Base-by-base conservation (phyloP, 1,284 basidiomycete species). In the Ceraceosorus bombacis region DNA sequence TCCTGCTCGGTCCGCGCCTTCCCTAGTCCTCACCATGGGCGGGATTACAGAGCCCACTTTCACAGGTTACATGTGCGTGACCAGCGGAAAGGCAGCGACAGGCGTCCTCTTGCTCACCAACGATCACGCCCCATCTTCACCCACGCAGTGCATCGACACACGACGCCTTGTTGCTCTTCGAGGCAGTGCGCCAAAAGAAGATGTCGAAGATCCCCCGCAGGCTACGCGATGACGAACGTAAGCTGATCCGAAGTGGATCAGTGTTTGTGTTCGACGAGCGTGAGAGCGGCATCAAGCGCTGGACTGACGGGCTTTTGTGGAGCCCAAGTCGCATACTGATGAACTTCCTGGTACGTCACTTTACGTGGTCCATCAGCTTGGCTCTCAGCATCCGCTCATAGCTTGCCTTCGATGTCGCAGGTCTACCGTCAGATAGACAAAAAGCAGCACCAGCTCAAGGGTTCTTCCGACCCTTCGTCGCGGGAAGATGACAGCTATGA, bases 241-340 rank as follows among this genome's bases (percentile, higher is more conserved):
- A 86, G 70, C 89, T 94, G 85, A 94, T 98, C 74, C 85, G 86
- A 39, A 91, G 88, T 6, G 94, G 94, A 60, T 88, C 89, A 4
- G 90, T 98, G 40, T 98, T 96, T 74, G 93, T 97, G 62, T 97
- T 97, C 77, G 91, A 98, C 78, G 93, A 96, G 81, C 87, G 90
- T 70, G 91, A 96, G 79, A 91, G 89, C 71, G 92, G 92, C 43
- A 97, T 98, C 82, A 96, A 95, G 81, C 84, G 94, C 54, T 97
- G 94, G 93, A 98, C 94, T 0, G 93, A 98, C 79, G 93, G 93
- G 5, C 87, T 90, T 77, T 88, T 89, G 72, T 97, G 93, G 94
- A 88, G 86, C 15, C 87, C 88, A 0, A 88, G 86, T 61, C 82
- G 90, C 54, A 92, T 96, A 50, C 81, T 96, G 52, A 90, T 89